Conservation (phyloP, 257 asterid genomes). For the Marsdenia floribunda region DNA sequence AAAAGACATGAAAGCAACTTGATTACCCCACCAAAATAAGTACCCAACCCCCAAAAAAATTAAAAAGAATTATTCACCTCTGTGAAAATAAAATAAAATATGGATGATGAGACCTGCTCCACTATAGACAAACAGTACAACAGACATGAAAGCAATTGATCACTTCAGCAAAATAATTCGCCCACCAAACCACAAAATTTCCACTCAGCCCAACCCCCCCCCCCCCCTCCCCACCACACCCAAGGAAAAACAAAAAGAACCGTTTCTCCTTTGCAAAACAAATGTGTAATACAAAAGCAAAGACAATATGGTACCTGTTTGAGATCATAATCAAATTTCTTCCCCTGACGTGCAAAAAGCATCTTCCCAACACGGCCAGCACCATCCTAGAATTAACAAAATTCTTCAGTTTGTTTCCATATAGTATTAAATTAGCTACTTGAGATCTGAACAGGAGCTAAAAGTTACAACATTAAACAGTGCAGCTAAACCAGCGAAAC, state of each 20-base stretch:
- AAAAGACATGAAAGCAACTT: background rate
- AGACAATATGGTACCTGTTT: conserved; percentile 61
- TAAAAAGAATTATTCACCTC: too few species aligned
- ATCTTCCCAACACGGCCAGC: conserved; percentile 98
- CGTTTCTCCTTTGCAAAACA: background rate
- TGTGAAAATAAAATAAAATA: background rate
- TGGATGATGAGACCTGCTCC: too few species aligned
- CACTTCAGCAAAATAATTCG: too few species aligned
- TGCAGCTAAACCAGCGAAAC: background rate
- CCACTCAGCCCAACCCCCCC: too few species aligned
- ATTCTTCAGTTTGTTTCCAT: conserved; percentile 12
- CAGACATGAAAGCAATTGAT: too few species aligned
- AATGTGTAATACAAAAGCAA: background rate
- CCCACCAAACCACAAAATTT: too few species aligned
- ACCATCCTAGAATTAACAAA: conserved; percentile 66
- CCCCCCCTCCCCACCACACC: too few species aligned
- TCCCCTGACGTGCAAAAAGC: conserved; percentile 94
- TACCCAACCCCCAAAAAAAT: background rate
- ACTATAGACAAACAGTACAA: too few species aligned
- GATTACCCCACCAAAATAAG: background rate
- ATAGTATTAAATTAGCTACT: conserved; percentile 2
- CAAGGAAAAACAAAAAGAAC: too few species aligned
- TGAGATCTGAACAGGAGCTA: background rate
- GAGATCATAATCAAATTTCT: conserved; percentile 92
- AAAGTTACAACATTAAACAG: background rate